Percentiles rank a stretch among this genome's conserved stretches.
Conservation (phyloP, 1,284 basidiomycete species). For the Rhodotorula sp. region DNA sequence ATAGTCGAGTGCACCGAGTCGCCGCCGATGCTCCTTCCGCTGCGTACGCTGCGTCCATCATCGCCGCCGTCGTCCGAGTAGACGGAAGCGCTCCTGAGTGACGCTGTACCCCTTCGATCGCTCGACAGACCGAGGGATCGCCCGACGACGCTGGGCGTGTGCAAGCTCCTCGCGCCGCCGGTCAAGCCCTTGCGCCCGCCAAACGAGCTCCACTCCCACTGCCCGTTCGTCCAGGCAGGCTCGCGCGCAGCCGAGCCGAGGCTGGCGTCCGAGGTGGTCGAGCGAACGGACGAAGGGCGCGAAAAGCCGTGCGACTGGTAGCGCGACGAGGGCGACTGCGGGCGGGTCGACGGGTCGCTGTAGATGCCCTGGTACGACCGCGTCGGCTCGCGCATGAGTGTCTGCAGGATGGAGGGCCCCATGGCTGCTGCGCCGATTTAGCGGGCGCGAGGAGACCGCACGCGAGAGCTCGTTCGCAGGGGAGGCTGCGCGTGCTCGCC, state of each 20-base stretch:
- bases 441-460: neutral
- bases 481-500: too few relatives aligned
- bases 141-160: constrained; percentile 26
- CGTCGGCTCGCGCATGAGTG: constrained; percentile 28
- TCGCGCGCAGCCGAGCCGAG: constrained; percentile 8
- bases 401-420: constrained; percentile 26
- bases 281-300: neutral
- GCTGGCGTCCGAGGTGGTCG: constrained; percentile 14
- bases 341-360: constrained; percentile 15
- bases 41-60: constrained; percentile 7
- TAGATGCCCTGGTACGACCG: constrained; percentile 28
- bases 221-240: constrained; percentile 22
- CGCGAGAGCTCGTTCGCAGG: neutral
- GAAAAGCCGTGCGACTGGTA: constrained; percentile 3
- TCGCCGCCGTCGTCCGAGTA: neutral
- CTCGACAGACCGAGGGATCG: constrained; percentile 8
- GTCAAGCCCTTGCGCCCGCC: constrained; percentile 33
- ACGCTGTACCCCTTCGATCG: constrained; percentile 2
- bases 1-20: neutral
- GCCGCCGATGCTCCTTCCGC: constrained; percentile 3
- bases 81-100: constrained; percentile 7
- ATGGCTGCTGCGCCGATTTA: neutral
- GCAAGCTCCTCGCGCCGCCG: constrained; percentile 21
- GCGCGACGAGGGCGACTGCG: neutral
- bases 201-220: constrained; percentile 38